phyloP scores from a whole-genome alignment of 179 eudicot genomes.

The Spinacia oleracea region DNA sequence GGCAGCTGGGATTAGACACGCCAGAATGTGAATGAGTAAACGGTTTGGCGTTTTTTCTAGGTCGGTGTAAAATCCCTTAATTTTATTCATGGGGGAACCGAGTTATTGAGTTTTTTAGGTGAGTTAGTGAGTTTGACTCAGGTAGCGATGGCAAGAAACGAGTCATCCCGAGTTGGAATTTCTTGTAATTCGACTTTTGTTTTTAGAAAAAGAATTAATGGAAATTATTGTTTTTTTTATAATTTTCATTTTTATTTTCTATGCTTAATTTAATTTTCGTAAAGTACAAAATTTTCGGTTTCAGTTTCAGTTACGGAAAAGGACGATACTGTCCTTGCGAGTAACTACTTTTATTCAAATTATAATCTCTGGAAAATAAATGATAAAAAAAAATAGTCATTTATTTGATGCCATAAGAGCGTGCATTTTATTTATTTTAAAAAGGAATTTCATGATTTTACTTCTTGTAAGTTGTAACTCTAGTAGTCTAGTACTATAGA shows the following conservation, averaged over 20 bases:
- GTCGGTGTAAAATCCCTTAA: slow-evolving; percentile 5
- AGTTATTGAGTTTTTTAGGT: slow-evolving; percentile 15
- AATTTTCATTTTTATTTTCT: background rate
- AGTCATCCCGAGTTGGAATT: slow-evolving; percentile 26
- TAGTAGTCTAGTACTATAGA: slow-evolving; percentile 8
- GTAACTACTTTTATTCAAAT: background rate
- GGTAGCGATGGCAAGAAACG: slow-evolving; percentile 12
- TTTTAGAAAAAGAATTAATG: background rate
- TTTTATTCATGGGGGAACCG: slow-evolving; percentile 9
- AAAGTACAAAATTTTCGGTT: background rate
- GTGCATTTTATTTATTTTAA: background rate
- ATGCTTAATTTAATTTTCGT: background rate
- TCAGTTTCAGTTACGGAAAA: background rate
- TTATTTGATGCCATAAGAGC: slow-evolving; percentile 6
- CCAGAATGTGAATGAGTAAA: slow-evolving; percentile 2
- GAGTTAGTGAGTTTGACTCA: slow-evolving; percentile 8
- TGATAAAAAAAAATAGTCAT: background rate
- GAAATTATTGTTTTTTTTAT: background rate
- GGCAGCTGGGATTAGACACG: slow-evolving; percentile 12
- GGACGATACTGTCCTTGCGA: background rate
- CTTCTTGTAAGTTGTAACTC: too few species aligned
- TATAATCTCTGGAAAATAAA: slow-evolving; percentile 17
- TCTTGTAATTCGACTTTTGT: background rate
- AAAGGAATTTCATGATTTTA: background rate
- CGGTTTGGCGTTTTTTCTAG: slow-evolving; percentile 18